These are phyloP conservation scores for Eucalyptus rudis DNA, from an alignment of 345 rosid species.

Conservation along the genomic window DNA sequence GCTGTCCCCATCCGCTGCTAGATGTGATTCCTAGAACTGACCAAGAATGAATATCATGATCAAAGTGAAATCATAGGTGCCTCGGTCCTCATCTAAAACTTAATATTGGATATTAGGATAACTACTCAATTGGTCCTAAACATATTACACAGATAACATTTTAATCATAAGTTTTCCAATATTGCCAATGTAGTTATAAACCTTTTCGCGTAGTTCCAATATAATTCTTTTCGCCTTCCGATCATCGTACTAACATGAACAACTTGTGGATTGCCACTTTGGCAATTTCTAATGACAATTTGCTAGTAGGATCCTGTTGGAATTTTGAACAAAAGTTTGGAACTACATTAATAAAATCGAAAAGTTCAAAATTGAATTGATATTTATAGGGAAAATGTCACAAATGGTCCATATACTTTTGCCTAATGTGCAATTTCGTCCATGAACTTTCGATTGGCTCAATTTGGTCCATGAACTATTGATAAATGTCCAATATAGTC, in stretches of 20 bases:
- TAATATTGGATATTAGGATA: fast-evolving
- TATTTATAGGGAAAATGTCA: no score
- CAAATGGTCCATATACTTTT: no score
- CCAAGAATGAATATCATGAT: neutral
- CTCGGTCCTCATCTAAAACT: neutral
- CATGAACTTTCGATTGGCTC: no score
- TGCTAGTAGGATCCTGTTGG: fast-evolving
- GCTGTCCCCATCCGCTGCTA: neutral
- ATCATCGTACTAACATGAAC: neutral
- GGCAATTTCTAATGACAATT: no score
- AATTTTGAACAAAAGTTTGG: no score
- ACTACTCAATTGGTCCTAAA: no score
- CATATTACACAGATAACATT: neutral
- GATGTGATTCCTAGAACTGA: neutral
- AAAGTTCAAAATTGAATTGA: neutral
- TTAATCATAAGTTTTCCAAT: neutral
- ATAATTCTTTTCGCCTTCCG: fast-evolving
- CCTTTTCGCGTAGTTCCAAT: fast-evolving
- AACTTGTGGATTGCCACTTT: neutral
- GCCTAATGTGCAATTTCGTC: no score
- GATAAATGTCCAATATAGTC: no score
- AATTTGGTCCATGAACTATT: no score
- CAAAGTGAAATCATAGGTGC: neutral
- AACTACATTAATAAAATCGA: no score
- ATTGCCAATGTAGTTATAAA: no score